These are phyloP conservation scores for Sporothrix schenckii DNA, from an alignment of 2,329 filamentous ascomycete genomes.

Conservation along the genomic window DNA sequence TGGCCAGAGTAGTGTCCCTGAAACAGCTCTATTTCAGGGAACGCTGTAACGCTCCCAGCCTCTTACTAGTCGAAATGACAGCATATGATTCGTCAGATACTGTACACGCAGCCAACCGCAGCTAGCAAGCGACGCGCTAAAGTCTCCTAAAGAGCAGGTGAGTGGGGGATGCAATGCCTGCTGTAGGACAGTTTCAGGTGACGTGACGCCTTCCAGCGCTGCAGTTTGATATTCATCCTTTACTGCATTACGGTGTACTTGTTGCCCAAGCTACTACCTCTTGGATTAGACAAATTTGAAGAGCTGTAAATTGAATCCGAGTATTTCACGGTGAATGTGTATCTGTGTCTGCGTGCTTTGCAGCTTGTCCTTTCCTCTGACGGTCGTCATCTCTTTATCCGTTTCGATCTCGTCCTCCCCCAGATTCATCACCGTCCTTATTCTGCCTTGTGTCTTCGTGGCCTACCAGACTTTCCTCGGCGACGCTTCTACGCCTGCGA, in stretches of 20 bases:
- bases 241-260: too few relatives aligned
- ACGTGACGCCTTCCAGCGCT: too few relatives aligned
- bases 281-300: too few relatives aligned
- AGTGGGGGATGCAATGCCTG: neutral
- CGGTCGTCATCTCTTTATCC: too few relatives aligned
- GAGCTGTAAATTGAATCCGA: too few relatives aligned
- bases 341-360: too few relatives aligned
- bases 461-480: neutral
- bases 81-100: neutral
- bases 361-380: too few relatives aligned
- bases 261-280: too few relatives aligned
- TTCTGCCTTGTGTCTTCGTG: neutral
- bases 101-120: neutral
- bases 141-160: neutral
- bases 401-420: too few relatives aligned
- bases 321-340: too few relatives aligned
- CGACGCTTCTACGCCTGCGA: neutral
- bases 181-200: neutral
- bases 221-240: too few relatives aligned
- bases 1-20: neutral
- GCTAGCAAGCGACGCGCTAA: neutral
- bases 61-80: neutral
- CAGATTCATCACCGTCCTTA: neutral
- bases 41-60: constrained; percentile 11
- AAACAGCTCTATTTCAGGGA: constrained; percentile 7